These are phyloP conservation scores for Boletus rubropictus DNA, from an alignment of 768 basidiomycete species.

Conservation along the genomic window DNA sequence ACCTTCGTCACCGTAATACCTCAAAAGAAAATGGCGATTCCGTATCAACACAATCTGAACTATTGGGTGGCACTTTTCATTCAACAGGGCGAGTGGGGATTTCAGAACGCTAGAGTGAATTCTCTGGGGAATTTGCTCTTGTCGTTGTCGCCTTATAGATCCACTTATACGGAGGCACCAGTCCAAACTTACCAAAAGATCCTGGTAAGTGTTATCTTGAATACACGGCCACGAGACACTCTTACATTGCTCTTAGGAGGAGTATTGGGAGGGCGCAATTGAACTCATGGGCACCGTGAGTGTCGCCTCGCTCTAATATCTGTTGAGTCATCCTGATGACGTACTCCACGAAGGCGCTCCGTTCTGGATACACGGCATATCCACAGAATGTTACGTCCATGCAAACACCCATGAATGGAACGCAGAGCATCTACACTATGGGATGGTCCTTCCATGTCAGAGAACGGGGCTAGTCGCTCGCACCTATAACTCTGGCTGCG, in stretches of 20 bases:
- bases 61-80: not conserved
- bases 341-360: not conserved
- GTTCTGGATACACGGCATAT: not conserved
- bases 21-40: not conserved
- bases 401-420: not conserved
- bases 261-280: not conserved
- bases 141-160: not conserved
- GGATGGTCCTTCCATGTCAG: not conserved
- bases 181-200: not conserved
- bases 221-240: no score
- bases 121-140: constrained; percentile 2
- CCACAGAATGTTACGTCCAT: not conserved
- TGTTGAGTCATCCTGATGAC: not conserved
- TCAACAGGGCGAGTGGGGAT: not conserved
- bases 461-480: not conserved
- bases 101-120: not conserved
- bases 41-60: constrained; percentile 1
- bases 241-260: not conserved
- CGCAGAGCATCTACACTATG: not conserved
- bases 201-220: not conserved
- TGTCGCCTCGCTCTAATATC: not conserved
- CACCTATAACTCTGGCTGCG: not conserved
- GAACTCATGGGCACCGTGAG: not conserved
- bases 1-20: no score
- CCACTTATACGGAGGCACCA: not conserved